phyloP scores from a whole-genome alignment of 2,329 filamentous ascomycete species.

The Periconia sp. region DNA sequence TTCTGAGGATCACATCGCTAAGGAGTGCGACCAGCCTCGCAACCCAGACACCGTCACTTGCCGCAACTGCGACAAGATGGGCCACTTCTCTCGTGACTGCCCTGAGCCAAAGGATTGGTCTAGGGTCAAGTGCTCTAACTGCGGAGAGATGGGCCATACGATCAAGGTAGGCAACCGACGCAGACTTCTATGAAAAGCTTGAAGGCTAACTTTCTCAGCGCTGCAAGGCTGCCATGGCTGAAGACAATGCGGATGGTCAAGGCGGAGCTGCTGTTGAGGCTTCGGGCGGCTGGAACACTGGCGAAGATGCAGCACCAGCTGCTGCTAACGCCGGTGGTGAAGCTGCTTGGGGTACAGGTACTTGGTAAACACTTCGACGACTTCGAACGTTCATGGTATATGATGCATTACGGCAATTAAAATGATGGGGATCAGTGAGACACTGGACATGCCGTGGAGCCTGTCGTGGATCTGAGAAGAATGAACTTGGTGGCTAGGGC shows the following conservation, averaged over 20 bases:
- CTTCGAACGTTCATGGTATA: neutral
- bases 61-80: conserved; percentile 69
- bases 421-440: neutral
- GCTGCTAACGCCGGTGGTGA: conserved; percentile 21
- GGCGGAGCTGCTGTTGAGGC: conserved; percentile 21
- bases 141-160: conserved; percentile 47
- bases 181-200: neutral
- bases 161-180: conserved; percentile 28
- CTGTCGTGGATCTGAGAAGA: neutral
- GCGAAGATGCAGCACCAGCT: too few species aligned
- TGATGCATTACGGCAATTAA: too few species aligned
- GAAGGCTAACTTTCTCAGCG: conserved; percentile 28
- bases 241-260: conserved; percentile 20
- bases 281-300: conserved; percentile 2
- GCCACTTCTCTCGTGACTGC: conserved; percentile 65
- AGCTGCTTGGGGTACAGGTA: conserved; percentile 20
- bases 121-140: conserved; percentile 57
- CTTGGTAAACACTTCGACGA: neutral
- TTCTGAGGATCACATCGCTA: conserved; percentile 44
- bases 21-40: conserved; percentile 44
- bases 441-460: neutral
- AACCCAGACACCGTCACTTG: conserved; percentile 52
- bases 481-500: neutral
- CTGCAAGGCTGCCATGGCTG: conserved; percentile 36
- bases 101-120: conserved; percentile 62